Evolutionary conservation across 495 filamentous ascomycete genomes (phyloP).

Genomic region (Aspergillus affinis): DNA sequence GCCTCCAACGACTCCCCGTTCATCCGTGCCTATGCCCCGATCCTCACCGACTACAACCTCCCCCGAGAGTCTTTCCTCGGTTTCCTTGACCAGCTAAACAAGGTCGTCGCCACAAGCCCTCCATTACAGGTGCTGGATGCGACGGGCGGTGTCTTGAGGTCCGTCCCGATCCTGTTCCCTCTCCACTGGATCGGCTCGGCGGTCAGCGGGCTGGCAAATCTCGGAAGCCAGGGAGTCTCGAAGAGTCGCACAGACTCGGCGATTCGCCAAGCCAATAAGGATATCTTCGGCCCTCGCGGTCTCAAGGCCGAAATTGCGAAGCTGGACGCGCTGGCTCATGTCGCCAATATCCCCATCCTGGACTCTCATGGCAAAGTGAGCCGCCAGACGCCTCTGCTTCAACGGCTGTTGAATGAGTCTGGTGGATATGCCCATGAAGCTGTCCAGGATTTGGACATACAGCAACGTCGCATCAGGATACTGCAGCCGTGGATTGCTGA

Average conservation of each 20-base stretch:
- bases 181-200: constrained; percentile 27
- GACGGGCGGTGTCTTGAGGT: constrained; percentile 31
- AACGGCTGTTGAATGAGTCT: constrained; percentile 15
- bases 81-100: constrained; percentile 34
- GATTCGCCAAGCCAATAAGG: constrained; percentile 27
- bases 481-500: constrained; percentile 32
- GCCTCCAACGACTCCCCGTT: constrained; percentile 25
- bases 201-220: constrained; percentile 26
- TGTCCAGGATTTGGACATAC: constrained; percentile 14
- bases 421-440: neutral
- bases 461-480: constrained; percentile 14
- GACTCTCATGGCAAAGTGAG: constrained; percentile 28
- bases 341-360: constrained; percentile 27
- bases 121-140: constrained; percentile 36
- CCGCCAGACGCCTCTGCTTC: constrained; percentile 16
- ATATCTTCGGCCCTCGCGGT: constrained; percentile 28
- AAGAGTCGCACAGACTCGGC: constrained; percentile 30
- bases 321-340: constrained; percentile 28
- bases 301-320: constrained; percentile 27
- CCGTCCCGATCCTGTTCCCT: constrained; percentile 34
- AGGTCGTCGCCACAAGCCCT: constrained; percentile 27
- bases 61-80: constrained; percentile 26
- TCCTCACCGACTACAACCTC: constrained; percentile 23
- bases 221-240: constrained; percentile 25
- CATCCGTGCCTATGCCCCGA: constrained; percentile 29